Evolutionary conservation across 352 stramenopile genomes (phyloP).

Genomic region (Phytophthora macrochlamydospora): DNA sequence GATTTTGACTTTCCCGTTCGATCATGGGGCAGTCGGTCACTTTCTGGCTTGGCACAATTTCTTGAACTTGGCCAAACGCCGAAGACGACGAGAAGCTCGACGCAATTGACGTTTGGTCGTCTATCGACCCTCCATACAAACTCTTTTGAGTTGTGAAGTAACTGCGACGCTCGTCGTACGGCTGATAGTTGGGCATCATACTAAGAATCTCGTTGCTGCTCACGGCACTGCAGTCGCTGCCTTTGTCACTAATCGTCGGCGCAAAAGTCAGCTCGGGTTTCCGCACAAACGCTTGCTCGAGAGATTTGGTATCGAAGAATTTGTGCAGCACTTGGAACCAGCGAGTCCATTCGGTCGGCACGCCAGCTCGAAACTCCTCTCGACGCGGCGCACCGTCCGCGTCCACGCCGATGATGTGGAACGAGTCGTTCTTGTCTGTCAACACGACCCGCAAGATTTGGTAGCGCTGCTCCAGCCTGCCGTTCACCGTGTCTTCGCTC

Average conservation of each 20-base stretch:
- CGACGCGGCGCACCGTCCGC: slow-evolving; percentile 43
- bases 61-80: neutral
- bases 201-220: slow-evolving; percentile 6
- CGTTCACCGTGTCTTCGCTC: slow-evolving; percentile 65
- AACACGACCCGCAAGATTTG: slow-evolving; percentile 53
- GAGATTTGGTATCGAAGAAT: slow-evolving; percentile 49
- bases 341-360: slow-evolving; percentile 41
- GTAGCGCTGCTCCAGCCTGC: slow-evolving; percentile 48
- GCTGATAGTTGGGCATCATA: slow-evolving; percentile 3
- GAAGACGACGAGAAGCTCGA: slow-evolving; percentile 18
- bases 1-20: slow-evolving; percentile 37
- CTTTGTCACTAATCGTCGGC: slow-evolving; percentile 6
- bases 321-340: slow-evolving; percentile 57
- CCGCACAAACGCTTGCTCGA: slow-evolving; percentile 39
- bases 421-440: slow-evolving; percentile 53
- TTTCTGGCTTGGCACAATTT: slow-evolving; percentile 2
- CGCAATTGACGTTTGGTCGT: slow-evolving; percentile 16
- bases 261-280: slow-evolving; percentile 45
- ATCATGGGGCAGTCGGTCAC: slow-evolving; percentile 48
- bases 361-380: slow-evolving; percentile 50
- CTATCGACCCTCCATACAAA: slow-evolving; percentile 14
- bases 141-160: slow-evolving; percentile 17
- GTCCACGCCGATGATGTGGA: slow-evolving; percentile 58
- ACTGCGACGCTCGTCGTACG: slow-evolving; percentile 23
- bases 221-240: slow-evolving; percentile 7